phyloP scores from a whole-genome alignment of 2,329 filamentous ascomycete genomes.

The Nothophoma quercina region DNA sequence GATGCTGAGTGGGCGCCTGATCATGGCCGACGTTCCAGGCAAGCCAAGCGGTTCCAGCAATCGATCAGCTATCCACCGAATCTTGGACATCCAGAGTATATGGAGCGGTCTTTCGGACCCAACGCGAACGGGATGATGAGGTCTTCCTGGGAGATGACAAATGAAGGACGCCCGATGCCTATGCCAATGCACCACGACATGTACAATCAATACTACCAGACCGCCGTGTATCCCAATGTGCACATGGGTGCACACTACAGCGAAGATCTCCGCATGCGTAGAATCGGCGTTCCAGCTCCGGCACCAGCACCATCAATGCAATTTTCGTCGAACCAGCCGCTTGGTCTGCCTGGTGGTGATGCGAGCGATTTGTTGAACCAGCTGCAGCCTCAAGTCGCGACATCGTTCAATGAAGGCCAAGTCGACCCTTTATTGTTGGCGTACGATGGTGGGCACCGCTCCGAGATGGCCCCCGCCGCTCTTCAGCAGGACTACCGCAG shows the following conservation, averaged over 20 bases:
- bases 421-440: constrained; percentile 54
- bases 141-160: constrained; percentile 61
- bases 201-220: constrained; percentile 61
- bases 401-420: constrained; percentile 46
- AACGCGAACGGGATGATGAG: constrained; percentile 49
- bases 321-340: constrained; percentile 43
- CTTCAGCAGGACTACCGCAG: constrained; percentile 38
- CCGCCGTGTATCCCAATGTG: constrained; percentile 54
- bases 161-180: constrained; percentile 59
- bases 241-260: constrained; percentile 32
- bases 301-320: constrained; percentile 36
- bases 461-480: constrained; percentile 28
- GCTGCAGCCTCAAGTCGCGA: constrained; percentile 36
- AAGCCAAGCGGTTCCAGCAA: constrained; percentile 34
- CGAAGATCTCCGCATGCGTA: constrained; percentile 54
- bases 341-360: constrained; percentile 52
- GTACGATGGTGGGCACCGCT: constrained; percentile 35
- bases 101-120: constrained; percentile 37
- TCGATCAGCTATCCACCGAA: constrained; percentile 37
- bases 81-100: constrained; percentile 33
- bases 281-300: constrained; percentile 33
- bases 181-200: constrained; percentile 51
- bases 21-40: constrained; percentile 31
- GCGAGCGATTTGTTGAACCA: constrained; percentile 48
- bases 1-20: constrained; percentile 50